phyloP scores from a whole-genome alignment of 176 grass and related monocot species.

The Juncus inflexus region DNA sequence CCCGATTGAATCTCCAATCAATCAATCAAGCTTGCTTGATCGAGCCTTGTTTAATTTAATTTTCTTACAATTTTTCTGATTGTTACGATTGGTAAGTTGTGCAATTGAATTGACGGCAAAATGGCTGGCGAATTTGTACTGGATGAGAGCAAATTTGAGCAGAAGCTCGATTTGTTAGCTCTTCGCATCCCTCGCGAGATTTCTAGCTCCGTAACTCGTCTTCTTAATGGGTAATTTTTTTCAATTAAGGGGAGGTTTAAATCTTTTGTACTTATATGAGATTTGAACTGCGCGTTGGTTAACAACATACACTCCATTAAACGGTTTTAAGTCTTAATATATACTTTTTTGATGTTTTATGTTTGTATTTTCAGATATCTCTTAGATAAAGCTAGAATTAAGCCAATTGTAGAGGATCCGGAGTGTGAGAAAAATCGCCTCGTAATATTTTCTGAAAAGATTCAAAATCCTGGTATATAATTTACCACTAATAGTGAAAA shows the following conservation, averaged over 20 bases:
- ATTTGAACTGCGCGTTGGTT: neutral
- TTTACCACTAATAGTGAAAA: neutral
- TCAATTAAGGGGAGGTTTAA: neutral
- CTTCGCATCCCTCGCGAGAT: constrained; percentile 75
- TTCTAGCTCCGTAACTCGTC: constrained; percentile 47
- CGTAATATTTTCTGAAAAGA: constrained; percentile 73
- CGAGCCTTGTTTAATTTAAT: too few relatives aligned
- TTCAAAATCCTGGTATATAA: constrained; percentile 59
- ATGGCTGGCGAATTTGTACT: constrained; percentile 36
- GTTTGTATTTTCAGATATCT: constrained; percentile 38
- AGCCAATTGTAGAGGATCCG: constrained; percentile 80
- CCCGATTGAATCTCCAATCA: neutral
- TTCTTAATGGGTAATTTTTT: constrained; percentile 59
- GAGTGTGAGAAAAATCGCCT: constrained; percentile 62
- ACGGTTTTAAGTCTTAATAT: neutral
- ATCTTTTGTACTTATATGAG: neutral
- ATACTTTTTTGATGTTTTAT: neutral
- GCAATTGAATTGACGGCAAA: constrained; percentile 2
- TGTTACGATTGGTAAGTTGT: neutral
- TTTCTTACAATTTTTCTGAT: too few relatives aligned
- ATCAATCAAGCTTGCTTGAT: too few relatives aligned
- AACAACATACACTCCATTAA: constrained; percentile 7
- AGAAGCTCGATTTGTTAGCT: constrained; percentile 54
- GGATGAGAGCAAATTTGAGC: constrained; percentile 75
- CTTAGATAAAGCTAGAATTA: constrained; percentile 69